Evolutionary conservation across 2,329 filamentous ascomycete genomes (phyloP), one percentile per base, ranked within the genome.

Genomic region (Trichoderma sp.): DNA sequence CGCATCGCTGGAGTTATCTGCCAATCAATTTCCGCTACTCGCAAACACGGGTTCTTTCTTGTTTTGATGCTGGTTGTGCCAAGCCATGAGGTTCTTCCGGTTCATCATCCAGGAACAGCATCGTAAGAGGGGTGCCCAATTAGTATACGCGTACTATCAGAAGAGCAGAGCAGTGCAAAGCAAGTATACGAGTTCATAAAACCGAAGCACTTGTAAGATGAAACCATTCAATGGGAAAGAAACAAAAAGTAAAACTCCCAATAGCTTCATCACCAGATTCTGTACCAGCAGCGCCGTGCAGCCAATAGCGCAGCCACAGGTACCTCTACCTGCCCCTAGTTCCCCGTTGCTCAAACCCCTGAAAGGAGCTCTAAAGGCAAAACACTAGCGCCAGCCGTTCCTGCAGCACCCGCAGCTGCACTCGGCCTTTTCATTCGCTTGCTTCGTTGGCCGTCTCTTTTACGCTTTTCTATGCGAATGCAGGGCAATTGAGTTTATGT

Each of bases 301-400:
- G 21, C 1, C 45, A 24, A 31, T 12, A 18, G 18, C 27, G 14
- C 63, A 50, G 38, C 41, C 24, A 35, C 35, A 41, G 18, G 67
- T 71, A 71, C 67, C 33, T 27, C 18, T 62, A 71, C 67, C 18
- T 33, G 14, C 59, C 59, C 29, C 4, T 59, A n/a, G 21, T 8
- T 60, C 29, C 45, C 66, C 50, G 21, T 18, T 2, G 6, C 38
- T 14, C 6, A 41, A 60, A 63, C 66, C 74, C 66, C 66, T 75
- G 69, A 38, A 73, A 31, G 29, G 24, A 24, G n/a, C 33, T 41
- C 21, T 53, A 24, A 65, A 74, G 7, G 6, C 71, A 65, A 76
- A 76, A 76, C 75, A 75, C 75, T 76, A 76, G 75, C 75, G 45
- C 27, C 27, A n/a, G 41, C 59, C 60, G 75, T 76, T 76, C 75